These are phyloP conservation scores for Yamadazyma buinensis DNA, from an alignment of 1,139 yeast genomes.

Conservation along the genomic window DNA sequence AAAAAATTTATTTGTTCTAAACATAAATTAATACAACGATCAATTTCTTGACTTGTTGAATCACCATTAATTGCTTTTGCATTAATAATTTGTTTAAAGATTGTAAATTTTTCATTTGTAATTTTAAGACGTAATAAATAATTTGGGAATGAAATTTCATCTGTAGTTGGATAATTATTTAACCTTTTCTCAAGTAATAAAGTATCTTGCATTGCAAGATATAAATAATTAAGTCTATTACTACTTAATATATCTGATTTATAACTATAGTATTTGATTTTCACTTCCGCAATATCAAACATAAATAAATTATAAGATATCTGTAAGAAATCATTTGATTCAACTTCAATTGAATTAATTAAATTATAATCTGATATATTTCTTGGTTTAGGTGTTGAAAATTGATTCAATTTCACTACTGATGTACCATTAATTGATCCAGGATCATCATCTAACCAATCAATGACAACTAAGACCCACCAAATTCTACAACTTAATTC, in stretches of 20 bases:
- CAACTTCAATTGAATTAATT: slow-evolving; percentile 8
- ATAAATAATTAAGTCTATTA: slow-evolving; percentile 1
- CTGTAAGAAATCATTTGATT: slow-evolving; percentile 9
- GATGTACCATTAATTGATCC: slow-evolving; percentile 16
- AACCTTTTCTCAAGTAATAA: background rate
- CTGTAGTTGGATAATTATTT: background rate
- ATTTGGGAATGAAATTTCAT: slow-evolving; percentile 1
- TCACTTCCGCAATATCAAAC: slow-evolving; percentile 9
- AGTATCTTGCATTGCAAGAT: slow-evolving; percentile 5
- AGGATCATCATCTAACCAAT: slow-evolving; percentile 35
- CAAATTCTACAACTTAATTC: slow-evolving; percentile 26
- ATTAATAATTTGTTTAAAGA: slow-evolving; percentile 5
- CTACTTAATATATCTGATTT: background rate
- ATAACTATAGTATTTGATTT: slow-evolving; percentile 8
- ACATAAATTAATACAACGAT: slow-evolving; percentile 6
- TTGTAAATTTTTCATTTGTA: slow-evolving; percentile 7
- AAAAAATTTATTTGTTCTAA: slow-evolving; percentile 8
- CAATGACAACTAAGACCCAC: slow-evolving; percentile 29
- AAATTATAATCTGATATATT: slow-evolving; percentile 14
- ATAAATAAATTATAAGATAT: slow-evolving; percentile 13
- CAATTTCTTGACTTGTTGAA: slow-evolving; percentile 5
- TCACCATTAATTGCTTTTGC: slow-evolving; percentile 4
- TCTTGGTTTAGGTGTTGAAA: slow-evolving; percentile 22
- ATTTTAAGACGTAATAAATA: slow-evolving; percentile 6
- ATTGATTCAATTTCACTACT: slow-evolving; percentile 17